Conservation (phyloP, 1,139 yeast species). For the Keqinozyma sinolaborantium region DNA sequence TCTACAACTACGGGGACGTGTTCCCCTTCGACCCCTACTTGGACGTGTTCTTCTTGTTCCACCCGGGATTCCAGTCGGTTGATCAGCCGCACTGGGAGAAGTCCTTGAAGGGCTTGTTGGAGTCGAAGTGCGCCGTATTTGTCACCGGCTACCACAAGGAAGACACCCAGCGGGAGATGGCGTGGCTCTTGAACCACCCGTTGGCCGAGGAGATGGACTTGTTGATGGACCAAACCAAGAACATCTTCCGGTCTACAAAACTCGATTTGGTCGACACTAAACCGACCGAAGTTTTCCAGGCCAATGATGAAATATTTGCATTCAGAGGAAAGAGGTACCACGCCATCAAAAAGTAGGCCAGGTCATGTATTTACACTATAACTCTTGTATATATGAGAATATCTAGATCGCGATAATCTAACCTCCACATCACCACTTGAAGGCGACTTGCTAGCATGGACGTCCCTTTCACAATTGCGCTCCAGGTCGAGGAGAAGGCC, state of each 20-base stretch:
- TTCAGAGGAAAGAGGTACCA: slow-evolving; percentile 96
- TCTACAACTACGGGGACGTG: slow-evolving; percentile 88
- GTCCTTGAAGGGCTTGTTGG: slow-evolving; percentile 80
- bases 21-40: slow-evolving; percentile 97
- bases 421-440: slow-evolving; percentile 2
- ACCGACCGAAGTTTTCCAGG: slow-evolving; percentile 91
- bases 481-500: slow-evolving; percentile 13
- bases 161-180: slow-evolving; percentile 68
- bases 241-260: slow-evolving; percentile 80
- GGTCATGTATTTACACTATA: too few species aligned
- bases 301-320: slow-evolving; percentile 84
- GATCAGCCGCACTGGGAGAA: slow-evolving; percentile 81
- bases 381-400: slow-evolving; percentile 3
- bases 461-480: slow-evolving; percentile 17
- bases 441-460: slow-evolving; percentile 14
- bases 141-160: slow-evolving; percentile 85
- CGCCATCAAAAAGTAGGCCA: slow-evolving; percentile 52
- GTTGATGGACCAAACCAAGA: slow-evolving; percentile 69
- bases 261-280: slow-evolving; percentile 90
- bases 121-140: slow-evolving; percentile 88
- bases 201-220: slow-evolving; percentile 70
- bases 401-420: slow-evolving; percentile 1
- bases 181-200: slow-evolving; percentile 66
- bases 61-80: slow-evolving; percentile 88
- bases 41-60: slow-evolving; percentile 90